Base-by-base conservation (phyloP, 1,284 basidiomycete genomes). In the Wolfiporia cocos region DNA sequence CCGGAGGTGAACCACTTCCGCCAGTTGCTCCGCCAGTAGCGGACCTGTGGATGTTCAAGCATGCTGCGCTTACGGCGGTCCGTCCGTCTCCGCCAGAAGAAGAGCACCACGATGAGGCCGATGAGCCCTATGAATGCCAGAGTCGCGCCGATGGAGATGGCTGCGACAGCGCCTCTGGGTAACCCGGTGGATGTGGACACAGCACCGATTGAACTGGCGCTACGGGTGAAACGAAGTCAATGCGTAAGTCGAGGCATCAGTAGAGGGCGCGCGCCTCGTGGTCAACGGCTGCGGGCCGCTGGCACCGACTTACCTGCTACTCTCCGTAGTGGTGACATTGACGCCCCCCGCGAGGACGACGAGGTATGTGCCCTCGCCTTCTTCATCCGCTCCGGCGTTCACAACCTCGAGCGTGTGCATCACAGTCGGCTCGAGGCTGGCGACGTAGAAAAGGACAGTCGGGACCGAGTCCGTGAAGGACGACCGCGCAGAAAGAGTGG, bases 101-200 rank as follows among this genome's bases (percentile, higher is more conserved):
- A 61, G 33, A 70, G 52, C 39, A 69, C 34, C 26, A 66, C 60
- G 24, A 68, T 54, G 36, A 72, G 43, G 9, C 75, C 47, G 22
- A 68, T 55, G 30, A 73, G 39, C 9, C 76, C 44, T 18, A 81
- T 41, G 50, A 77, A 66, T 14, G 70, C 67, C 7, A 85, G 64
- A 17, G 76, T 57, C 19, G 70, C 67, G 4, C 73, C 77, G 2
- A 86, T 66, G 7, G 68, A 71, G 21, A 82, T 66, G 0, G 79
- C 83, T 21, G 81, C 82, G 41, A 82, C 74, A 0, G 78, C 76
- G 31, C 81, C 81, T 47, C 64, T 62, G 4, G 73, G 50, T 5
- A 60, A 42, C 12, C 47, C 40, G 4, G 56, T 55, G 7, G 55
- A 43, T 33, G 47, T 34, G 19, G 48, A 36, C 19, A n/a, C 28